Base-by-base conservation (phyloP, 1,284 basidiomycete species). In the Grifola frondosa region DNA sequence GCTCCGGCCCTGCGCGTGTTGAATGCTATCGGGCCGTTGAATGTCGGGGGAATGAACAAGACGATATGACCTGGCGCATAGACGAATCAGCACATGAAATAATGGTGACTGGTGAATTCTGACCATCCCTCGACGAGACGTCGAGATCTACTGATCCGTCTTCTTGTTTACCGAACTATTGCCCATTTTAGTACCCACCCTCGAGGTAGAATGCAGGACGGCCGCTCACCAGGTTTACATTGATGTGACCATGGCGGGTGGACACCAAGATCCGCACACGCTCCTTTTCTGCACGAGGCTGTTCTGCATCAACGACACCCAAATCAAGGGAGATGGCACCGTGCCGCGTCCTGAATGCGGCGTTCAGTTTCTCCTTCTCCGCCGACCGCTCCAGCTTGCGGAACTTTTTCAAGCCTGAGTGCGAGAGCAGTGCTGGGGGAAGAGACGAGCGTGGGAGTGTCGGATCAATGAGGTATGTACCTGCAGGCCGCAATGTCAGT, bases 41-140 rank as follows among this genome's bases (percentile, higher is more conserved):
- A 64, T 12, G 51, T 58, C 3, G 55, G 51, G 3, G 62, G 61
- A 16, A 64, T 44, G 42, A 61, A 53, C 16, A 64, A 34, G 20
- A 45, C 47, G 33, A 60, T 59, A 19, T 51, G 52, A 38, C 58
- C 61, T 51, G 41, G 10, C 6, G 23, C 12, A 20, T 13, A 23
- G 21, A 13, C n/a, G 28, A 22, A 38, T 11, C n/a, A 21, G 23
- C 17, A 17, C n/a, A n/a, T n/a, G n/a, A n/a, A 35, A 23, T 13
- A 26, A 40, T 37, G 30, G n/a, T 17, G 15, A 20, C 4, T 10
- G n/a, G 21, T 15, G 20, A 29, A 10, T 15, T 44, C 58, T 24
- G 32, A 53, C 60, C 55, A 31, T 59, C 50, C 1, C 51, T 40
- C 2, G 58, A 56, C 25, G 52, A 51, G 13, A 61, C 46, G 30